Base-by-base conservation (phyloP, 768 basidiomycete species). In the Aureoboletus auriporus region DNA sequence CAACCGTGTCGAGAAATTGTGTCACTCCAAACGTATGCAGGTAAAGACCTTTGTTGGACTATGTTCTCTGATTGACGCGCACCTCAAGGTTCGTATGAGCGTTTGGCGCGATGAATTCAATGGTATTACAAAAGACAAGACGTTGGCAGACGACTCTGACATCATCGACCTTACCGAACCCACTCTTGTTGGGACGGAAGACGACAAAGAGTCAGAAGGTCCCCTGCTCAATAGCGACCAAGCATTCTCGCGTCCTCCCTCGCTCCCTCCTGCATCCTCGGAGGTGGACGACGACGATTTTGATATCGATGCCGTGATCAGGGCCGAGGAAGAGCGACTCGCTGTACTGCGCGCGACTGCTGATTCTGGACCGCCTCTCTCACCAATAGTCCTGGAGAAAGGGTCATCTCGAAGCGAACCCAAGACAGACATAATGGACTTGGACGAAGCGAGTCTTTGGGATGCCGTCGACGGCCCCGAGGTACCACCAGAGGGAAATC, bases 11-110 rank as follows among this genome's bases (percentile, higher is more conserved):
- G 95, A 99, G 72, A 90, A 86, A 57, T 66, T 96, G 10, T 96
- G 91, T 61, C 88, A 89, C 56, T 84, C 88, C 6, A 82, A 82
- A 43, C 79, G 88, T 12, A 88, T 97, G 84, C 78, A 86, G 69
- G 95, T 96, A 61, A 52, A 80, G 29, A 33, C 37, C 9, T 51
- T n/a, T 30, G 13, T 35, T 39, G 8, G 5, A 6, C 9, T 2
- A 11, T n/a, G 6, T 28, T 47, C 28, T 38, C 44, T 64, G 27
- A 59, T 39, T 11, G 35, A 31, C 36, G 8, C n/a, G 41, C 44
- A 40, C 43, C 8, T 23, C 54, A 51, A 89, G 88, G 82, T 84
- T 23, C 75, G 80, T 16, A 62, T 91, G 20, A 79, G 83, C n/a
- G 80, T 83, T 16, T 93, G 88, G 86, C 73, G 78, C 47, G 87